phyloP scores from a whole-genome alignment of 257 asterid genomes.

The Echium plantagineum region DNA sequence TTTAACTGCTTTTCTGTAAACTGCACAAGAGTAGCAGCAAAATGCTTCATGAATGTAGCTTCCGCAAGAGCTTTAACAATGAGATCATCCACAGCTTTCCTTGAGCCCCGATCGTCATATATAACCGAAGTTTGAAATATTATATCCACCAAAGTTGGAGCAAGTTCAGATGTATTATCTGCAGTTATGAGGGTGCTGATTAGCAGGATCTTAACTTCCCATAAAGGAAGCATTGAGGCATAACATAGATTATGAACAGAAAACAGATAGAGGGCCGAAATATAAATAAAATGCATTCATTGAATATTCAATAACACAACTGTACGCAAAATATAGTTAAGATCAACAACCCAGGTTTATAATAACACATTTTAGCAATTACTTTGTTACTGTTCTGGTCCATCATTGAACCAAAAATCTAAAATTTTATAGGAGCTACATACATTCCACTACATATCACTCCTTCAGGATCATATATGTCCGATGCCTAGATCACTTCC shows the following conservation, averaged over 20 bases:
- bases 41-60: constrained; percentile 57
- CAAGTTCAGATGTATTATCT: constrained; percentile 56
- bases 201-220: constrained; percentile 6
- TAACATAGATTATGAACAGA: background rate
- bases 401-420: background rate
- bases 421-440: background rate
- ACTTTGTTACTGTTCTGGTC: background rate
- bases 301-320: background rate
- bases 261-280: background rate
- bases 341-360: background rate
- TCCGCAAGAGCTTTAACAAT: constrained; percentile 48
- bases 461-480: no score
- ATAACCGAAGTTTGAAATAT: constrained; percentile 56
- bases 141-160: constrained; percentile 55
- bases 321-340: background rate
- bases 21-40: constrained; percentile 92
- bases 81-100: constrained; percentile 74
- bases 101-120: constrained; percentile 73
- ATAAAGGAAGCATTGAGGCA: background rate
- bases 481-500: background rate
- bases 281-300: background rate
- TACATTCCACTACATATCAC: background rate
- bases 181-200: constrained; percentile 30
- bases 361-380: no score
- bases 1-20: constrained; percentile 80